Evolutionary conservation across 2,329 filamentous ascomycete species (phyloP), one percentile per base, ranked within the genome.

Genomic region (Alternaria angustiovoidea): DNA sequence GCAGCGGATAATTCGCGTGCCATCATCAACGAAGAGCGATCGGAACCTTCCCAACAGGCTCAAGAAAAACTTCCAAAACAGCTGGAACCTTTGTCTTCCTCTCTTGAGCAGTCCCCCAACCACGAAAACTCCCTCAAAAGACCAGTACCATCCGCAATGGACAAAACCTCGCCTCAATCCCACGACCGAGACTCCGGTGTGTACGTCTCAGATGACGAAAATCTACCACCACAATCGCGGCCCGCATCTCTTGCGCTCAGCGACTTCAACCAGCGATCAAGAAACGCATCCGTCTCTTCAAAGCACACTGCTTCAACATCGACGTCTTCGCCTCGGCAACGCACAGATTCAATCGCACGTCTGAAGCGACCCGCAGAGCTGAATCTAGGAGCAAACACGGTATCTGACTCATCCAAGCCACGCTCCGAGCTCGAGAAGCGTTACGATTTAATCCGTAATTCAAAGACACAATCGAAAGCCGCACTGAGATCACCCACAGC

Each of bases 341-440:
- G 63, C 3, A 60, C 55, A 16, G 62, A 70, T 16, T 56, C 53
- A 1, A 51, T 47, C 0, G 46, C 34, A 20, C 70, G 69, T 32
- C 64, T 76, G 11, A 67, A 65, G 36, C 66, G 74, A 4, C 72
- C 75, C 3, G 70, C 72, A 20, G 74, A 76, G 36, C 52, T 76
- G 5, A 75, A 77, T 12, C 65, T 77, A 3, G 59, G 65, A 38
- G 61, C 62, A 16, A 62, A 32, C 32, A 42, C 55, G 1, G 51
- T 63, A 5, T 5, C 43, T n/a, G 44, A 62, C 11, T 11, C 59
- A 2, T 41, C 60, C 14, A 72, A 69, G 54, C 71, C 72, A 8
- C 67, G 67, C 51, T 73, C 74, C 4, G 74, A 77, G 51, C 73
- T 77, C 22, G 73, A 77, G 38, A 55, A 68, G 51, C 71, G 73